Percentiles rank a stretch among this genome's conserved stretches.
Evolutionary conservation across 2,329 filamentous ascomycete genomes (phyloP).

Genomic region (Parasarocladium wereldwijsianum): DNA sequence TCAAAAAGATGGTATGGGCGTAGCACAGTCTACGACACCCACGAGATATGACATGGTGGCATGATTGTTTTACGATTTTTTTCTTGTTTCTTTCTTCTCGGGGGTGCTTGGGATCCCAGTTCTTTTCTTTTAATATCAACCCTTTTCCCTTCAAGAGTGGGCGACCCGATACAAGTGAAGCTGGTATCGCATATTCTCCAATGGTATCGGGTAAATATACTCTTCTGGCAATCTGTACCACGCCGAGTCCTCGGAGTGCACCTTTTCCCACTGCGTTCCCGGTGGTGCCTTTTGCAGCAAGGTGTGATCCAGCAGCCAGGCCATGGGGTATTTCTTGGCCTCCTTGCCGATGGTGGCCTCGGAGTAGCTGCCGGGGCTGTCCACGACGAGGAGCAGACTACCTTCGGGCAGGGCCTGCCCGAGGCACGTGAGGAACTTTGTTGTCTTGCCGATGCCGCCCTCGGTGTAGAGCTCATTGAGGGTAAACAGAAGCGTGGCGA

Average conservation of each 20-base stretch:
- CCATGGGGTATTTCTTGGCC: constrained; percentile 71
- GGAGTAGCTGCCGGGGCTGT: constrained; percentile 89
- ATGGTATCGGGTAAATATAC: constrained; percentile 64
- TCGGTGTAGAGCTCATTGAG: constrained; percentile 86
- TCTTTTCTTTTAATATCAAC: too few relatives aligned
- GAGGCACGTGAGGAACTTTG: constrained; percentile 57
- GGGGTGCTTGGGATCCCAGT: too few relatives aligned
- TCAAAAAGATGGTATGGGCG: constrained; percentile 90
- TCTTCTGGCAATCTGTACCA: constrained; percentile 67
- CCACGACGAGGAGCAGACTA: constrained; percentile 68
- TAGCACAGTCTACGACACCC: constrained; percentile 11
- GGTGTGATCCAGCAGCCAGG: constrained; percentile 78
- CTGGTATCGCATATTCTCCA: constrained; percentile 95
- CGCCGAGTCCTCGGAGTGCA: constrained; percentile 59
- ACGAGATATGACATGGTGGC: constrained; percentile 7
- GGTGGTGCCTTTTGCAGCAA: constrained; percentile 31
- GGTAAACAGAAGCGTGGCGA: constrained; percentile 84
- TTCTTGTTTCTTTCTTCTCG: too few relatives aligned
- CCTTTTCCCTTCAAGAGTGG: too few relatives aligned
- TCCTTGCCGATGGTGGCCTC: constrained; percentile 56
- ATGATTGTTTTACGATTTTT: constrained; percentile 1
- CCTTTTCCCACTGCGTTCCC: constrained; percentile 51
- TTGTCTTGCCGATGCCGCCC: constrained; percentile 58
- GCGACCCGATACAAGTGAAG: constrained; percentile 65
- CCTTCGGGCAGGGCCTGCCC: constrained; percentile 41